Evolutionary conservation across 108 stramenopile genomes (phyloP).

Genomic region (Mediolabrus comicus): DNA sequence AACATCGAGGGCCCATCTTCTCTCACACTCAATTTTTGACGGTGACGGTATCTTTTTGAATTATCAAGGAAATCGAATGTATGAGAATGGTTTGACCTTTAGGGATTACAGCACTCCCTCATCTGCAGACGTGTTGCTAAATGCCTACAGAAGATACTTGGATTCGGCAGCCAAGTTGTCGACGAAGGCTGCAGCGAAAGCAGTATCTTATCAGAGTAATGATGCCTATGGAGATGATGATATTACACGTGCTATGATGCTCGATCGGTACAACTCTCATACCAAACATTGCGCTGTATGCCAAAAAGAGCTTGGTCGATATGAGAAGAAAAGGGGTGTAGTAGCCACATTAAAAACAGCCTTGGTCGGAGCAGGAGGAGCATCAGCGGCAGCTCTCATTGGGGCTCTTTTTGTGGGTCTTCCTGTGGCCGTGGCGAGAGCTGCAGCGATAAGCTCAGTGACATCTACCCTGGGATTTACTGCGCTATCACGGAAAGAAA

Average conservation of each 20-base stretch:
- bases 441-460: background rate
- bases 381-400: constrained; percentile 8
- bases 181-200: background rate
- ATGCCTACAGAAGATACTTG: constrained; percentile 15
- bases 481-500: constrained; percentile 4
- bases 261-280: constrained; percentile 26
- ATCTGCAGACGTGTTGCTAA: constrained; percentile 20
- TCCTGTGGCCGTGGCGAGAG: background rate
- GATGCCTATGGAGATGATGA: background rate
- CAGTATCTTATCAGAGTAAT: background rate
- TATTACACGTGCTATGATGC: constrained; percentile 7
- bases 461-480: background rate
- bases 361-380: constrained; percentile 13
- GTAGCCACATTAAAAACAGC: constrained; percentile 8
- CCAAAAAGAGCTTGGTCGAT: background rate
- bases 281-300: constrained; percentile 15
- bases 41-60: constrained; percentile 31
- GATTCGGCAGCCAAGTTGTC: constrained; percentile 11
- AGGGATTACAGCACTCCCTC: constrained; percentile 24
- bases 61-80: constrained; percentile 23
- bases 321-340: background rate
- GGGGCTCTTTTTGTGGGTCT: background rate
- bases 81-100: constrained; percentile 5
- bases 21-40: constrained; percentile 19
- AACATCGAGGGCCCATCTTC: background rate